Percentiles rank a stretch among this genome's conserved stretches.
Evolutionary conservation across 192 early-diverging fungal species (phyloP).

Genomic region (Funneliformis geosporum): DNA sequence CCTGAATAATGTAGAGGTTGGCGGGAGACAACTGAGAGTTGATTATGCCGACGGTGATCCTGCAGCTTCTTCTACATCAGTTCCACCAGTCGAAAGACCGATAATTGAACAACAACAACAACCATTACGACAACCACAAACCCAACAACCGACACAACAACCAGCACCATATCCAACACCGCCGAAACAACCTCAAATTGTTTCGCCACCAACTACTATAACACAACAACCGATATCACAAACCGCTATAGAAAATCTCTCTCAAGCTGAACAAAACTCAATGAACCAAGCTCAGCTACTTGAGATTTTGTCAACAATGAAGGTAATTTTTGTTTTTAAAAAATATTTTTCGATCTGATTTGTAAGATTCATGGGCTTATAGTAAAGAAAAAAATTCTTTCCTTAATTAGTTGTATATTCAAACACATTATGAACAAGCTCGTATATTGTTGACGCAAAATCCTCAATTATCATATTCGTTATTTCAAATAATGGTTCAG

Average conservation of each 20-base stretch:
- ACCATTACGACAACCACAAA: neutral
- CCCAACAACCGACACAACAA: neutral
- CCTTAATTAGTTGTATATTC: conserved; percentile 40
- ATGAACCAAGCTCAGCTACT: conserved; percentile 63
- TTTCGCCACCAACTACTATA: neutral
- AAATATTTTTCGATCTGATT: neutral
- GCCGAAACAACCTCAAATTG: conserved; percentile 31
- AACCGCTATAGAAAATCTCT: conserved; percentile 9
- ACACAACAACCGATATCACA: neutral
- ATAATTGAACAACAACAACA: neutral
- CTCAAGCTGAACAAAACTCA: conserved; percentile 49
- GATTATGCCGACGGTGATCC: conserved; percentile 88
- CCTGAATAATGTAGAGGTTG: conserved; percentile 88
- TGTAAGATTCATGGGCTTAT: neutral
- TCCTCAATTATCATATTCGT: conserved; percentile 79
- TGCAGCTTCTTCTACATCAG: conserved; percentile 31
- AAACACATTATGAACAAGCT: conserved; percentile 63
- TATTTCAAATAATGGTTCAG: conserved; percentile 80
- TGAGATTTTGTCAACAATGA: conserved; percentile 67
- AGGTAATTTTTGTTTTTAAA: conserved; percentile 44
- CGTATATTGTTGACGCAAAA: conserved; percentile 69
- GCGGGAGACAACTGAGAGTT: conserved; percentile 85
- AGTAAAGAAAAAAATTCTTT: neutral
- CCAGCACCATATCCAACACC: neutral
- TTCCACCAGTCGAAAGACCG: neutral